phyloP scores from a whole-genome alignment of 139 green algal species.

The Chlorella sp. region DNA sequence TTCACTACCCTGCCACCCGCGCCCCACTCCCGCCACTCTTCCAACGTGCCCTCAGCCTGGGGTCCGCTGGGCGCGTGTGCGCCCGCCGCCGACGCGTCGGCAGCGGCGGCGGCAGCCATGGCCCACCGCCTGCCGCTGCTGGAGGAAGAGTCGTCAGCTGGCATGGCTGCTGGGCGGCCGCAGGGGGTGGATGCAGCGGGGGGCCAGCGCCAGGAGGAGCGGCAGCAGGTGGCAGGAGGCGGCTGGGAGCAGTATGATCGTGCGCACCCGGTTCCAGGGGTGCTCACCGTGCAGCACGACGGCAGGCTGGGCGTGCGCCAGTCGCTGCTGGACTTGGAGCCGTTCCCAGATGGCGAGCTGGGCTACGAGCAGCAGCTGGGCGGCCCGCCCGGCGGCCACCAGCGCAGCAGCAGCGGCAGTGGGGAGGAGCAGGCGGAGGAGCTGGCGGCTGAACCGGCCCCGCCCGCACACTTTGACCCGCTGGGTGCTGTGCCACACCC shows the following conservation, averaged over 20 bases:
- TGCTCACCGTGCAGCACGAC: constrained; percentile 12
- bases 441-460: not conserved
- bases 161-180: not conserved
- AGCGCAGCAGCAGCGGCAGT: not conserved
- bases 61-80: not conserved
- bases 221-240: not conserved
- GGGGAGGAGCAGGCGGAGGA: not conserved
- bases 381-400: not conserved
- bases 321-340: constrained; percentile 21
- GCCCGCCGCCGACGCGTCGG: not conserved
- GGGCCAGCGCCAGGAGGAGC: not conserved
- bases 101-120: not conserved
- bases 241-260: not conserved
- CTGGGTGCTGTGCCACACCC: not conserved
- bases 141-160: not conserved
- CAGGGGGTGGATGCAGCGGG: not conserved
- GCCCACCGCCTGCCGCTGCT: not conserved
- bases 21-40: constrained; percentile 1
- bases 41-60: not conserved
- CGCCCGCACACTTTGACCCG: not conserved
- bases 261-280: constrained; percentile 20
- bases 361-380: not conserved
- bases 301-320: constrained; percentile 24
- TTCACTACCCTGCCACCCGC: not conserved
- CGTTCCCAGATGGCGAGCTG: not conserved